Evolutionary conservation across 176 grass and related monocot species (phyloP).

Genomic region (Phoenix roebelenii): DNA sequence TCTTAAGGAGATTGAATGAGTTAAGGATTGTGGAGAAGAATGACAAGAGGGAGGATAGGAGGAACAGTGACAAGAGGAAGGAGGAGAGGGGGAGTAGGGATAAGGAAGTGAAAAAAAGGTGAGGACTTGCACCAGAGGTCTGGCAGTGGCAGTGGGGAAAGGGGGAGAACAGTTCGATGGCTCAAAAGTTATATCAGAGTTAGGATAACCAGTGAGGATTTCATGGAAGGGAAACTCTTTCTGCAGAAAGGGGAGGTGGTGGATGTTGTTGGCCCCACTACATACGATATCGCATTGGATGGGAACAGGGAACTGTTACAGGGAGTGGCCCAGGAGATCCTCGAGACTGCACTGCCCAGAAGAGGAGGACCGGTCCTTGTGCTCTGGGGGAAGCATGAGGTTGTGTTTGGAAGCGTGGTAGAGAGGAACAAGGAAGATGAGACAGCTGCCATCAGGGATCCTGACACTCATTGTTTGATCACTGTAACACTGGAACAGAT

Average conservation of each 20-base stretch:
- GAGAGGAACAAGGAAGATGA: slow-evolving; percentile 57
- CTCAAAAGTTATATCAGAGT: slow-evolving; percentile 84
- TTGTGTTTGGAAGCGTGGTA: slow-evolving; percentile 59
- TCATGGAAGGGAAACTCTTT: slow-evolving; percentile 57
- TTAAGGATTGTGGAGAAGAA: slow-evolving; percentile 28
- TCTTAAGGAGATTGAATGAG: slow-evolving; percentile 17
- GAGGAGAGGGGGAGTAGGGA: not conserved
- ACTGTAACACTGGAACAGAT: slow-evolving; percentile 69
- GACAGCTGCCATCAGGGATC: slow-evolving; percentile 52
- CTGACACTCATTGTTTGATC: slow-evolving; percentile 60
- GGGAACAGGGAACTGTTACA: slow-evolving; percentile 58
- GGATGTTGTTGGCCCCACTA: slow-evolving; percentile 76
- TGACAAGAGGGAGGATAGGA: slow-evolving; percentile 7
- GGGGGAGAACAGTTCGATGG: slow-evolving; percentile 36
- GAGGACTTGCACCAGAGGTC: not conserved
- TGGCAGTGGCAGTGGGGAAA: slow-evolving; percentile 16
- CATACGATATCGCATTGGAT: slow-evolving; percentile 74
- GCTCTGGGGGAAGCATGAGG: slow-evolving; percentile 78
- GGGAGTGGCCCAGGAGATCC: slow-evolving; percentile 81
- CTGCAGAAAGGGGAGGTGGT: slow-evolving; percentile 73
- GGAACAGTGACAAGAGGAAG: not conserved
- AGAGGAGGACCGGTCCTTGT: slow-evolving; percentile 64
- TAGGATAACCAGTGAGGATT: slow-evolving; percentile 65
- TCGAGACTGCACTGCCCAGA: slow-evolving; percentile 76
- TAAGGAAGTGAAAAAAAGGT: slow-evolving; percentile 8